Percentiles rank a stretch among this genome's conserved stretches.
phyloP scores from a whole-genome alignment of 352 stramenopile genomes.

The Globisporangium paroecandrum region DNA sequence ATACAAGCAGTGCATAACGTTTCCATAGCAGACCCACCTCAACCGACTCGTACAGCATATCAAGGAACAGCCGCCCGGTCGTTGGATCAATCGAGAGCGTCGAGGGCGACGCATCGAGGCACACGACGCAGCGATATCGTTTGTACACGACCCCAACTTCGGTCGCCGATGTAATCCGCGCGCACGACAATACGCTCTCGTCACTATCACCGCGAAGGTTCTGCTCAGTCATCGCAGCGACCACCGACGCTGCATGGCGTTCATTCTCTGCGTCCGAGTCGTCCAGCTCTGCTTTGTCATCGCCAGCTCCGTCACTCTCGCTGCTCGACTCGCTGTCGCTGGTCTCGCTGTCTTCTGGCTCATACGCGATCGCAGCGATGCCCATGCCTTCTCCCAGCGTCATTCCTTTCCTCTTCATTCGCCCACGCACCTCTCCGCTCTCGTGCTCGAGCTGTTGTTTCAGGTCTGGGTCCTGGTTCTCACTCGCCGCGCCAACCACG shows the following conservation, averaged over 20 bases:
- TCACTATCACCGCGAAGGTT: not conserved
- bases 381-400: conserved; percentile 73
- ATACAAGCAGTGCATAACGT: not conserved
- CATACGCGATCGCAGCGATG: conserved; percentile 45
- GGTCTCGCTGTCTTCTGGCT: conserved; percentile 8
- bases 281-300: not conserved
- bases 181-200: conserved; percentile 20
- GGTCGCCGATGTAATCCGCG: conserved; percentile 43
- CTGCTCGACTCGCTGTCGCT: conserved; percentile 11
- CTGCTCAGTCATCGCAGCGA: conserved; percentile 8
- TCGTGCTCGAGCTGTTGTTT: conserved; percentile 7
- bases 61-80: conserved; percentile 71
- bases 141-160: conserved; percentile 61
- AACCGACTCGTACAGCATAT: conserved; percentile 77
- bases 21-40: conserved; percentile 21
- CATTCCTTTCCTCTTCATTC: conserved; percentile 18
- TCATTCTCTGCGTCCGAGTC: conserved; percentile 2
- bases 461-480: conserved; percentile 10
- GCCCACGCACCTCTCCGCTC: not conserved
- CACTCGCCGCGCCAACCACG: conserved; percentile 13
- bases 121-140: conserved; percentile 80
- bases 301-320: conserved; percentile 11
- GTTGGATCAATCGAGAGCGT: conserved; percentile 76
- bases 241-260: conserved; percentile 1
- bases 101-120: conserved; percentile 81